A percentile compares a stretch with the other conserved stretches of the same genome.
Conservation (phyloP, 345 rosid genomes). For the Arabidopsis suecica region DNA sequence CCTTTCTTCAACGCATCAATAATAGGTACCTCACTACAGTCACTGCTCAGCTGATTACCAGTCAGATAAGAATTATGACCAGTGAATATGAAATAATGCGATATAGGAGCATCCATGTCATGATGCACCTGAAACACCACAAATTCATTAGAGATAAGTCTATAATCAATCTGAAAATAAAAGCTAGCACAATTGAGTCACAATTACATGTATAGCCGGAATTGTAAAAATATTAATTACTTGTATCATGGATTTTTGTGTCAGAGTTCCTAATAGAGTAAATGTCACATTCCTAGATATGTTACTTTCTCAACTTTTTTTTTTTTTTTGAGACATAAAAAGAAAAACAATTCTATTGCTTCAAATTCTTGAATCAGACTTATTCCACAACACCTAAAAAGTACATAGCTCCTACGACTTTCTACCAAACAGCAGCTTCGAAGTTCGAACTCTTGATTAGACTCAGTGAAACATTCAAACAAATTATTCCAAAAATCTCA, state of each 20-base stretch:
- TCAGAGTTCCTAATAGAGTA: constrained; percentile 9
- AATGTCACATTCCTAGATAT: background rate
- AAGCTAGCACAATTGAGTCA: background rate
- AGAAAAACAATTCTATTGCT: background rate
- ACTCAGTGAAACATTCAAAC: background rate
- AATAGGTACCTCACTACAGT: constrained; percentile 86
- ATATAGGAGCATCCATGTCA: constrained; percentile 82
- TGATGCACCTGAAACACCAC: constrained; percentile 66
- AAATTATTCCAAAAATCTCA: background rate
- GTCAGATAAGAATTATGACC: constrained; percentile 90
- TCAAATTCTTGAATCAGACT: background rate
- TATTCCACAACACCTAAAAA: background rate
- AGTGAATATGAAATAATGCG: constrained; percentile 81
- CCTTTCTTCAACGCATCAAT: constrained; percentile 68
- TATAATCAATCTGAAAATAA: constrained; percentile 12
- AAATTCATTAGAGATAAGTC: background rate
- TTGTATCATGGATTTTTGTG: background rate
- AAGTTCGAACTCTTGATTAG: background rate
- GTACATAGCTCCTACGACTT: background rate
- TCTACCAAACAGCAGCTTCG: background rate
- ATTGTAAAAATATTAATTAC: background rate
- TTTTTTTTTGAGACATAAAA: background rate
- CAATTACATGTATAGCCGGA: background rate
- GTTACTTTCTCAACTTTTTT: background rate
- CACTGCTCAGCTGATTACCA: constrained; percentile 90